phyloP scores from a whole-genome alignment of 176 grass and related monocot species.

The Juncus effusus region DNA sequence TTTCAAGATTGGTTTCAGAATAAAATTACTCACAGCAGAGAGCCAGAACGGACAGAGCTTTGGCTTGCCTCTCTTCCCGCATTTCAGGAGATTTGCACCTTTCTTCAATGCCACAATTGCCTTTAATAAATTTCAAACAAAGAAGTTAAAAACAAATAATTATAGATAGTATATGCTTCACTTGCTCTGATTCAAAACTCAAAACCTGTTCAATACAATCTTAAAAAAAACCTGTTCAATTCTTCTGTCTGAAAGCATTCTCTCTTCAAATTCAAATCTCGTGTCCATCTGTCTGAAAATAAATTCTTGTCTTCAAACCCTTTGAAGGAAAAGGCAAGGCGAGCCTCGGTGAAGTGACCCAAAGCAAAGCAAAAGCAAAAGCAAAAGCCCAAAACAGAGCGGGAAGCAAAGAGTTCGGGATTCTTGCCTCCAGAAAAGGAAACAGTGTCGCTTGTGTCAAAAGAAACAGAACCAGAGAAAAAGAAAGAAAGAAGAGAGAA shows the following conservation, averaged over 20 bases:
- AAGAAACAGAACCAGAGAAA: conserved; percentile 24
- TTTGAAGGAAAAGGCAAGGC: conserved; percentile 14
- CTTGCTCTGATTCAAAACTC: conserved; percentile 4
- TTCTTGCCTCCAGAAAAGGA: conserved; percentile 50
- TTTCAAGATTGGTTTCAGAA: conserved; percentile 17
- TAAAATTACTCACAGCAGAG: conserved; percentile 62
- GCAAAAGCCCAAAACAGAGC: conserved; percentile 30
- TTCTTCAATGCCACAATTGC: conserved; percentile 85
- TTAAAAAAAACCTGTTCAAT: conserved; percentile 49
- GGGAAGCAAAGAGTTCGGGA: conserved; percentile 30
- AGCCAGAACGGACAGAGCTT: conserved; percentile 80
- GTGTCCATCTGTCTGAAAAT: conserved; percentile 49
- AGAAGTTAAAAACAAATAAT: neutral
- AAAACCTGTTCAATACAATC: conserved; percentile 53
- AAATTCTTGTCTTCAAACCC: neutral
- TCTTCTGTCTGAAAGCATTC: conserved; percentile 43
- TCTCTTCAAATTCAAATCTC: conserved; percentile 52
- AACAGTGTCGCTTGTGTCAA: conserved; percentile 37
- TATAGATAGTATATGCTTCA: neutral
- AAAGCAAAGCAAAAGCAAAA: conserved; percentile 44
- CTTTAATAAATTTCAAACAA: conserved; percentile 35
- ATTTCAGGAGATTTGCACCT: conserved; percentile 87
- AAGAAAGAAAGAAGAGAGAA: conserved; percentile 18
- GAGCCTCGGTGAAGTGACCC: conserved; percentile 42
- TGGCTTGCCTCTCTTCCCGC: conserved; percentile 86